phyloP scores from a whole-genome alignment of 495 filamentous ascomycete genomes.

The Lophiostoma macrostomum region DNA sequence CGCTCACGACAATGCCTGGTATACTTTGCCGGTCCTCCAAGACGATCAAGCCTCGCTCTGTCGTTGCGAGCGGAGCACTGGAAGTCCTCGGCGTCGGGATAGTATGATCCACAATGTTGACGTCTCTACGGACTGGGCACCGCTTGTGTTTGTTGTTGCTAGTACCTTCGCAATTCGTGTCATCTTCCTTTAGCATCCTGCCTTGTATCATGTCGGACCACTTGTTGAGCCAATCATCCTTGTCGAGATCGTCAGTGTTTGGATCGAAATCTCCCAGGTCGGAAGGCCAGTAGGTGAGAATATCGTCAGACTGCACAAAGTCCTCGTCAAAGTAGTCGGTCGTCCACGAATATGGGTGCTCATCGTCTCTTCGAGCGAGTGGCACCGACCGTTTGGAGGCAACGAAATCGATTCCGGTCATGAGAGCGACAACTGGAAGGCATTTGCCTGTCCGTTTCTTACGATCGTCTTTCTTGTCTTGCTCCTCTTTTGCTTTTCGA shows the following conservation, averaged over 20 bases:
- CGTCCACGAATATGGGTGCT: neutral
- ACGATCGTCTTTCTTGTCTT: neutral
- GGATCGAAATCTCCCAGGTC: neutral
- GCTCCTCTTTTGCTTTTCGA: neutral
- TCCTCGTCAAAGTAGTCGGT: slow-evolving; percentile 12
- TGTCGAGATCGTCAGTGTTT: neutral
- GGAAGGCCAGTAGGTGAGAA: neutral
- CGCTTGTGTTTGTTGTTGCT: too few relatives aligned
- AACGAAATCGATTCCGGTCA: neutral
- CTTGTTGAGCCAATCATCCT: neutral
- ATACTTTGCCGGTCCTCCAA: too few relatives aligned
- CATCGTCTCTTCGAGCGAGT: neutral
- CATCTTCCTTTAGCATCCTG: neutral
- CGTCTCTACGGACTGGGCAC: too few relatives aligned
- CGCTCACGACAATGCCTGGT: too few relatives aligned
- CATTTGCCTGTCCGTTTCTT: neutral
- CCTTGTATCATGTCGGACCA: neutral
- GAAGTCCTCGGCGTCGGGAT: too few relatives aligned
- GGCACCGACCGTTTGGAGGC: neutral
- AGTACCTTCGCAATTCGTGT: too few relatives aligned
- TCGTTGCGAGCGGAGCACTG: too few relatives aligned
- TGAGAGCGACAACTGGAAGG: neutral
- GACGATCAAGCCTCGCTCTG: too few relatives aligned
- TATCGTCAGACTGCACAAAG: slow-evolving; percentile 1
- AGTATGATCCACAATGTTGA: too few relatives aligned